Conservation (phyloP, 2,329 filamentous ascomycete genomes). For the Gaeumannomyces sp. region DNA sequence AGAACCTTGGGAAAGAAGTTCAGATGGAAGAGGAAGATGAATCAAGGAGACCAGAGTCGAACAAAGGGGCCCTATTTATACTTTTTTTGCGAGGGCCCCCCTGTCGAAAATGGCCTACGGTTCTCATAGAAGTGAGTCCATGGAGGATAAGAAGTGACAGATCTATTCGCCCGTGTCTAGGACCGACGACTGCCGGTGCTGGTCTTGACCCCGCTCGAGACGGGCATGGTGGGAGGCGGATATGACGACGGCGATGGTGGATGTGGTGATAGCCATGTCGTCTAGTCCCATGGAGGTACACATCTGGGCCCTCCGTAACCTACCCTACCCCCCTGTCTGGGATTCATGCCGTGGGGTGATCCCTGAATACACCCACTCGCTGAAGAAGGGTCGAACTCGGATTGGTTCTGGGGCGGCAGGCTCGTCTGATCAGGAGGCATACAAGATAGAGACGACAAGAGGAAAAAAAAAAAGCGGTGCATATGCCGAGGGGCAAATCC, state of each 20-base stretch:
- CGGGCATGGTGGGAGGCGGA: conserved; percentile 16
- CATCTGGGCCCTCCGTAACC: background rate
- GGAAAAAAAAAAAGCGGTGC: conserved; percentile 25
- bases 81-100: conserved; percentile 37
- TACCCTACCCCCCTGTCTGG: conserved; percentile 1
- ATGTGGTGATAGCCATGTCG: conserved; percentile 12
- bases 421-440: conserved; percentile 1
- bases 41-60: conserved; percentile 36
- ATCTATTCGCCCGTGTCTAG: conserved; percentile 32
- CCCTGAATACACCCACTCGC: conserved; percentile 20
- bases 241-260: conserved; percentile 23
- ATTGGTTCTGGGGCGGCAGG: conserved; percentile 21
- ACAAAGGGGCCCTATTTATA: conserved; percentile 58
- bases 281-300: conserved; percentile 8
- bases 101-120: conserved; percentile 27
- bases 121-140: conserved; percentile 22
- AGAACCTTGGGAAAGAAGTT: conserved; percentile 17
- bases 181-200: conserved; percentile 18
- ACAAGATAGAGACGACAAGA: conserved; percentile 20
- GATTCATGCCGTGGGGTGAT: conserved; percentile 20
- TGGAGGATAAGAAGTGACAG: conserved; percentile 35
- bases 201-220: conserved; percentile 34
- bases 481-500: conserved; percentile 34
- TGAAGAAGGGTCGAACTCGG: conserved; percentile 18
- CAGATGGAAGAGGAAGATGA: conserved; percentile 45